Evolutionary conservation across 768 basidiomycete species (phyloP).

Genomic region (Gymnopilus dilepis): DNA sequence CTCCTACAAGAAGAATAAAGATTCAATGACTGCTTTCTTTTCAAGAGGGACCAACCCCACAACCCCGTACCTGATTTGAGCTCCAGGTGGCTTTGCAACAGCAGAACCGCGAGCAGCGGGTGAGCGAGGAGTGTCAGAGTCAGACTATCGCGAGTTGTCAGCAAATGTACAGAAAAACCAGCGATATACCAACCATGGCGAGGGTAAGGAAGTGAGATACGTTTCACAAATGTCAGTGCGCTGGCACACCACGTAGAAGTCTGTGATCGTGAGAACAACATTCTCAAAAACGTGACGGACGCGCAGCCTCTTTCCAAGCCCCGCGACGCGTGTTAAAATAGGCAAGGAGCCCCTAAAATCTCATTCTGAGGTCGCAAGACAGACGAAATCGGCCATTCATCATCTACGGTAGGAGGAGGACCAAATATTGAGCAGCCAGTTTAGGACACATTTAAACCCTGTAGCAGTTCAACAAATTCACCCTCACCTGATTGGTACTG

Average conservation of each 20-base stretch:
- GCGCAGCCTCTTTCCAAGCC: conserved; percentile 28
- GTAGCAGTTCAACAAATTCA: too few species aligned
- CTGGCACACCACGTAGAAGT: conserved; percentile 37
- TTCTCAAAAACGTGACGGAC: conserved; percentile 33
- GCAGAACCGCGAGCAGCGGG: conserved; percentile 48
- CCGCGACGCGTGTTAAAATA: neutral
- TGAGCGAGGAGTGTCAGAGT: conserved; percentile 71
- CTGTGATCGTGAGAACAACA: conserved; percentile 36
- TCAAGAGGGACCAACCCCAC: neutral
- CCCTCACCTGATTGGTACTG: too few species aligned
- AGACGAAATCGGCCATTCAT: neutral
- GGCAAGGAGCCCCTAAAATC: neutral
- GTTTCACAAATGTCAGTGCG: conserved; percentile 27
- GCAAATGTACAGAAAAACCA: neutral
- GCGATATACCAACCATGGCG: conserved; percentile 44
- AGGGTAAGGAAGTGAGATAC: conserved; percentile 23
- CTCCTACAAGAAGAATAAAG: conserved; percentile 50
- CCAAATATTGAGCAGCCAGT: too few species aligned
- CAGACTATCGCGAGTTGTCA: conserved; percentile 56
- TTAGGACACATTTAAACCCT: too few species aligned
- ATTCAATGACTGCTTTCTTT: neutral
- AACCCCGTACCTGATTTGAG: conserved; percentile 80
- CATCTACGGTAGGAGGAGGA: too few species aligned
- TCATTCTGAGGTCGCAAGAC: neutral
- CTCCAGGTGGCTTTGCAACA: conserved; percentile 77